Evolutionary conservation across 495 filamentous ascomycete species (phyloP).

Genomic region (Xylaria nigripes): DNA sequence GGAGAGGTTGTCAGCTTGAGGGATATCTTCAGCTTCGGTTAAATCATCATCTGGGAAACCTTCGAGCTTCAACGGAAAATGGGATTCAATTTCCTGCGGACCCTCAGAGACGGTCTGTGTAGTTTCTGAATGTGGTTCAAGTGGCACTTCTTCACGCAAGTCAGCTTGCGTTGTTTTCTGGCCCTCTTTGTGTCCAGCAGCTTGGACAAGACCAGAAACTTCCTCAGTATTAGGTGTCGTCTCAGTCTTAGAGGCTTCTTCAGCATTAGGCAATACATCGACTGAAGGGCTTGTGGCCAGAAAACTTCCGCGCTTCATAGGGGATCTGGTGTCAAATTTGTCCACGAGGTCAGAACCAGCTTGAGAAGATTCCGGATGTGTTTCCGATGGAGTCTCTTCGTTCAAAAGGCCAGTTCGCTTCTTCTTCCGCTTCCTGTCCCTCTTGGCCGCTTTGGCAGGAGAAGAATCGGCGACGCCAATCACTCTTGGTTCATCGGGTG

Average conservation of each 20-base stretch:
- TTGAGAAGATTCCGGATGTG: not conserved
- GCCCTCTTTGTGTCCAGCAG: constrained; percentile 24
- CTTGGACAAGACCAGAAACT: constrained; percentile 1
- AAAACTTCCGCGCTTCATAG: not conserved
- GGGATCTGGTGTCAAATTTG: not conserved
- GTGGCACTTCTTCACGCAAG: not conserved
- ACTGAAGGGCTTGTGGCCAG: not conserved
- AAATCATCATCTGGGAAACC: not conserved
- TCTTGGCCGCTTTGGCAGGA: not conserved
- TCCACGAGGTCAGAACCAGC: not conserved
- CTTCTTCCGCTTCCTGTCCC: constrained; percentile 24
- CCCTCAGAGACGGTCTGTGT: not conserved
- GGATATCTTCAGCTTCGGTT: not conserved
- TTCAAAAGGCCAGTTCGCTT: constrained; percentile 9
- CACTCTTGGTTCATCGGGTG: not conserved
- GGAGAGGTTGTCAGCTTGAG: not conserved
- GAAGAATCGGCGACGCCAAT: not conserved
- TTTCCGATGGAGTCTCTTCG: not conserved
- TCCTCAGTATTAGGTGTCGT: not conserved
- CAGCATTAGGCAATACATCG: not conserved
- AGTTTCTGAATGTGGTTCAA: not conserved
- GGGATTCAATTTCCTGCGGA: not conserved
- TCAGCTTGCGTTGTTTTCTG: constrained; percentile 19
- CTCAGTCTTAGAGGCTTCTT: not conserved
- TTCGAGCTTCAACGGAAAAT: not conserved